These are phyloP conservation scores for Anisogramma anomala DNA, from an alignment of 2,329 filamentous ascomycete species.

Conservation along the genomic window DNA sequence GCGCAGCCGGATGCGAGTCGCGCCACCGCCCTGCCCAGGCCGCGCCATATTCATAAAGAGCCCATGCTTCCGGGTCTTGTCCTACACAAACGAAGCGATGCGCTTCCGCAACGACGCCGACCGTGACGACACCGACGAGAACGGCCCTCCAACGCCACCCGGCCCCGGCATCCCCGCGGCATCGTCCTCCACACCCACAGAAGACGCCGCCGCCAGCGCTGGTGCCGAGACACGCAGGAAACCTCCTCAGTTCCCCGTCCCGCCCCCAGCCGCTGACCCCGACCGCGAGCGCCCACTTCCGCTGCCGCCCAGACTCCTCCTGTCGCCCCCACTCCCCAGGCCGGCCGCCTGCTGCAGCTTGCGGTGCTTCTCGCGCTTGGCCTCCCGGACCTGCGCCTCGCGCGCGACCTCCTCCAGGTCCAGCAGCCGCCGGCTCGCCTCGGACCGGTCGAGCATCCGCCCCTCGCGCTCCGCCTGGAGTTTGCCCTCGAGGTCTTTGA, in stretches of 20 bases:
- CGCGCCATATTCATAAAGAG: not conserved
- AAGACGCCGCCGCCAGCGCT: not conserved
- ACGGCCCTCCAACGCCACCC: not conserved
- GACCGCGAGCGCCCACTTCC: not conserved
- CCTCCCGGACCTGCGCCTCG: conserved; percentile 17
- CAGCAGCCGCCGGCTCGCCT: conserved; percentile 68
- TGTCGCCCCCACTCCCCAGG: not conserved
- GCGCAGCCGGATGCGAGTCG: not conserved
- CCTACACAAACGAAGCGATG: conserved; percentile 2
- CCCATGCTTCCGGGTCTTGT: conserved; percentile 1
- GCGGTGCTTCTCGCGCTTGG: conserved; percentile 15
- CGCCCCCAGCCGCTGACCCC: not conserved
- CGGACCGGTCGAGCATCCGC: conserved; percentile 69
- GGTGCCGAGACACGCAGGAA: not conserved
- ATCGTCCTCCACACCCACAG: not conserved
- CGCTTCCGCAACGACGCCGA: not conserved
- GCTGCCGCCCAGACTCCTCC: not conserved
- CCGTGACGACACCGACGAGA: not conserved
- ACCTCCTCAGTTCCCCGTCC: conserved; percentile 1
- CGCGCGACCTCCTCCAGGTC: conserved; percentile 56
- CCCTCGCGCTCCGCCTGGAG: conserved; percentile 85
- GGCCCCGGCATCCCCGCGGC: not conserved
- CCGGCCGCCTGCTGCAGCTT: conserved; percentile 9
- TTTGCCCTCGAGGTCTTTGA: conserved; percentile 78
- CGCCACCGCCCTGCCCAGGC: not conserved